Base-by-base conservation (phyloP, 2,329 filamentous ascomycete genomes). In the Mycosphaerelloides madeirae region DNA sequence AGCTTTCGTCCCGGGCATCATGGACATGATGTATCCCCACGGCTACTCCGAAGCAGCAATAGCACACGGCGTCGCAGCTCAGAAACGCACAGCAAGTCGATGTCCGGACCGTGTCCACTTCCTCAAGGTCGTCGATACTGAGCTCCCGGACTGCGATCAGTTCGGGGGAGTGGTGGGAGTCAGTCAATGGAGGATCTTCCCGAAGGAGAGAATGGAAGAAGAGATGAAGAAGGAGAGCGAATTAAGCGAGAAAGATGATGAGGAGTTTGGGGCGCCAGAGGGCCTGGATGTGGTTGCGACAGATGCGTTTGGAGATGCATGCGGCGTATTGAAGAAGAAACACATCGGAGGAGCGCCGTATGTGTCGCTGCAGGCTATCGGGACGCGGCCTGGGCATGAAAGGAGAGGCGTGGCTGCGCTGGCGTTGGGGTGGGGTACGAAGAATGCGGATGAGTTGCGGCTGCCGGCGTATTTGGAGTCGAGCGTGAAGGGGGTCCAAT, bases 401-500 rank as follows among this genome's bases (percentile, higher is more conserved):
- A 50, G 67, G 2, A 61, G 62, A 28, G 71, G 71, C 0, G 65
- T 69, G 3, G 71, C 62, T 0, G 58, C 40, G 2, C 47, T 68
- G 48, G 48, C 67, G 19, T 29, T 73, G 47, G 49, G 67, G 14
- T 67, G 64, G 63, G 71, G 69, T 0, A 28, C 68, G 11, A 48
- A 62, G 22, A 60, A 65, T 41, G 70, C 68, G 25, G 69, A 73
- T 52, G 47, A 59, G 35, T 52, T 66, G 37, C 63, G 64, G 0
- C 29, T 71, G 37, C 54, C 58, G 12, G 56, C 55, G 2, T 74
- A 70, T 56, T 39, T 74, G 28, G 68, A 71, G 49, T 60, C 64
- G 6, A 67, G 61, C n/a, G 52, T 59, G 18, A 52, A 56, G 37
- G 71, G 65, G 0, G 57, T 60, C 42, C 56, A 57, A 8, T 45